Conservation (phyloP, 805 yeast species). For the Lipomyces lipofer region DNA sequence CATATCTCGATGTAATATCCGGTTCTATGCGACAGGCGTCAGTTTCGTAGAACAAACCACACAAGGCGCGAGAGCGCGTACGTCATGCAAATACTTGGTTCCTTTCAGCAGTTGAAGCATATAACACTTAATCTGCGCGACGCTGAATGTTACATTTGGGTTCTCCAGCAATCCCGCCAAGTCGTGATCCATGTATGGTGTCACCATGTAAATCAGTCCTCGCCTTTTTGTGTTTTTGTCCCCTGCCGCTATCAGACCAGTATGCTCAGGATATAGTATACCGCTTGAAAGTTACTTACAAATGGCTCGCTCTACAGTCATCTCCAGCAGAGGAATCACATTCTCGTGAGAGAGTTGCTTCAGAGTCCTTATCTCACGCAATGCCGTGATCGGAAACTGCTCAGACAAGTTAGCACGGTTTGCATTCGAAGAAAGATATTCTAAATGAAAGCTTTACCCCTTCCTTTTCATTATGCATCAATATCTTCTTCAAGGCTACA, state of each 20-base stretch:
- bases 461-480: conserved; percentile 74
- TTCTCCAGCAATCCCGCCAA: conserved; percentile 86
- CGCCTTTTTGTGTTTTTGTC: conserved; percentile 35
- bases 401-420: too few relatives aligned
- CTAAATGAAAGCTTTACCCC: conserved; percentile 41
- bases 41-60: too few relatives aligned
- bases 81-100: conserved; percentile 71
- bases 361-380: conserved; percentile 84
- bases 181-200: conserved; percentile 91
- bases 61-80: background rate
- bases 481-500: conserved; percentile 85
- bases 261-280: background rate
- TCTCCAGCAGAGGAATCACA: conserved; percentile 73
- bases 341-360: conserved; percentile 69
- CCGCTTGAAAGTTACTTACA: conserved; percentile 18
- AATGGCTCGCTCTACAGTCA: conserved; percentile 56
- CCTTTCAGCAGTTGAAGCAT: conserved; percentile 79
- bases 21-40: too few relatives aligned
- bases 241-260: conserved; percentile 26
- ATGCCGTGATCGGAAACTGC: conserved; percentile 87
- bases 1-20: conserved; percentile 79
- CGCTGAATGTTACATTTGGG: conserved; percentile 59
- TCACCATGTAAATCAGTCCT: conserved; percentile 72
- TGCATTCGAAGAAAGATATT: too few relatives aligned
- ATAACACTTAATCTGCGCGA: conserved; percentile 79